These are phyloP conservation scores for Mariannaea sp. DNA, from an alignment of 2,329 filamentous ascomycete species.

Conservation along the genomic window DNA sequence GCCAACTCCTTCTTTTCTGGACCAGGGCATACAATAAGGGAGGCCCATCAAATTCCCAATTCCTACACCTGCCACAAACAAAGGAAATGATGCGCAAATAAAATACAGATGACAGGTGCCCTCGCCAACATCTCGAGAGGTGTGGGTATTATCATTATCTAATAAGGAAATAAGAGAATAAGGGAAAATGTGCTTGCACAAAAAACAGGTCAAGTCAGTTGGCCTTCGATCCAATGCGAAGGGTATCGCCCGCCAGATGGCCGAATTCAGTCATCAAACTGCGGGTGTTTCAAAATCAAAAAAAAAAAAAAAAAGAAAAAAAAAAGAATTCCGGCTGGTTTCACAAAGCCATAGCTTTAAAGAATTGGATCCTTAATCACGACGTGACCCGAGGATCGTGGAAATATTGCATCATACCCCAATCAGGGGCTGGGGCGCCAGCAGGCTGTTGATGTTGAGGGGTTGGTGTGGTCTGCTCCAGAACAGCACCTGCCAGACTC, in stretches of 20 bases:
- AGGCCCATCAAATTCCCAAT: constrained; percentile 30
- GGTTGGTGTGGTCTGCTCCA: constrained; percentile 38
- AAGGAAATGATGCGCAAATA: constrained; percentile 28
- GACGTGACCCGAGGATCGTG: constrained; percentile 41
- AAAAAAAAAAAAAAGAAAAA: constrained; percentile 22
- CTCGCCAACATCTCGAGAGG: constrained; percentile 37
- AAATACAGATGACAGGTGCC: constrained; percentile 31
- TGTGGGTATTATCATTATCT: constrained; percentile 45
- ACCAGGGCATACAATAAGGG: constrained; percentile 30
- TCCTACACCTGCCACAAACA: constrained; percentile 33
- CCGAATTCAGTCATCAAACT: not conserved
- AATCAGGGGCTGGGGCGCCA: constrained; percentile 28
- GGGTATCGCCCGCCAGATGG: constrained; percentile 15
- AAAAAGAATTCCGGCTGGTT: constrained; percentile 21
- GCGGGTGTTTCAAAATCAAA: constrained; percentile 3
- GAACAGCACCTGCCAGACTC: constrained; percentile 43
- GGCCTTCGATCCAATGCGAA: constrained; percentile 29
- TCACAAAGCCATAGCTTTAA: no score
- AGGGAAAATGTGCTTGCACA: constrained; percentile 26
- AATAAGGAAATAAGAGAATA: constrained; percentile 30
- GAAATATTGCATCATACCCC: constrained; percentile 46
- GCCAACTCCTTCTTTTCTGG: constrained; percentile 35
- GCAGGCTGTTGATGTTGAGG: constrained; percentile 33
- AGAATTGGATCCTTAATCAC: constrained; percentile 23
- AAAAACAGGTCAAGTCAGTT: constrained; percentile 17